Percentiles rank a stretch among this genome's conserved stretches.
Evolutionary conservation across 2,329 filamentous ascomycete species (phyloP).

Genomic region (Phaeoacremonium minimum): DNA sequence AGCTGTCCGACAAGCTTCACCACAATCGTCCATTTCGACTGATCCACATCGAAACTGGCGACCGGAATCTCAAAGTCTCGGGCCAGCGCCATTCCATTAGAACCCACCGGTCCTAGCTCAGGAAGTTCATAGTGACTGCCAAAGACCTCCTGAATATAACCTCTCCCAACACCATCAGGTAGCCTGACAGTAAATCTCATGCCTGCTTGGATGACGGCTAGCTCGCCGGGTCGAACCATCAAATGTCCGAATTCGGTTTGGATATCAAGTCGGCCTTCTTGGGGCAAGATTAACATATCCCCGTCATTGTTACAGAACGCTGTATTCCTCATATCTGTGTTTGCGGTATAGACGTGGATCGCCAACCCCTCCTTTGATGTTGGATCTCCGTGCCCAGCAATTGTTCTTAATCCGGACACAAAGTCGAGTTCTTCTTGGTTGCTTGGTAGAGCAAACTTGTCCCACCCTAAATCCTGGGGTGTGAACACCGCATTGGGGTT

Average conservation of each 20-base stretch:
- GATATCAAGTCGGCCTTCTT: slow-evolving; percentile 59
- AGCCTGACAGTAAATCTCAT: slow-evolving; percentile 55
- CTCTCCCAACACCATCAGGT: slow-evolving; percentile 48
- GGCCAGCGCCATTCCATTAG: slow-evolving; percentile 58
- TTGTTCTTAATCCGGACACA: slow-evolving; percentile 40
- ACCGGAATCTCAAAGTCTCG: slow-evolving; percentile 61
- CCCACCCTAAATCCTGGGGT: slow-evolving; percentile 3
- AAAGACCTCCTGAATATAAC: slow-evolving; percentile 59
- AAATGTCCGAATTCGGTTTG: slow-evolving; percentile 61
- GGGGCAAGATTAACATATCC: slow-evolving; percentile 60
- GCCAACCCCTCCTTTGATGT: slow-evolving; percentile 45
- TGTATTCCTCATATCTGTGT: slow-evolving; percentile 36
- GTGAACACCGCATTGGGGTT: slow-evolving; percentile 14
- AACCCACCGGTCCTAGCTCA: slow-evolving; percentile 61
- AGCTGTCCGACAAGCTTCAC: slow-evolving; percentile 57
- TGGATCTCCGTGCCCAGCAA: slow-evolving; percentile 44
- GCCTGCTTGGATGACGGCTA: slow-evolving; percentile 60
- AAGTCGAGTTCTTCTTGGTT: slow-evolving; percentile 19
- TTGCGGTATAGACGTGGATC: slow-evolving; percentile 42
- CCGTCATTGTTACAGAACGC: slow-evolving; percentile 54
- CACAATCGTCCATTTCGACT: slow-evolving; percentile 29
- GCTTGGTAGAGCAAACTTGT: neutral
- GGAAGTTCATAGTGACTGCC: slow-evolving; percentile 59
- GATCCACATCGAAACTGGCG: slow-evolving; percentile 40
- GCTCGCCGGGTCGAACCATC: slow-evolving; percentile 57